Conservation (phyloP, 106 monocot genomes). For the Cymbidium sinense region DNA sequence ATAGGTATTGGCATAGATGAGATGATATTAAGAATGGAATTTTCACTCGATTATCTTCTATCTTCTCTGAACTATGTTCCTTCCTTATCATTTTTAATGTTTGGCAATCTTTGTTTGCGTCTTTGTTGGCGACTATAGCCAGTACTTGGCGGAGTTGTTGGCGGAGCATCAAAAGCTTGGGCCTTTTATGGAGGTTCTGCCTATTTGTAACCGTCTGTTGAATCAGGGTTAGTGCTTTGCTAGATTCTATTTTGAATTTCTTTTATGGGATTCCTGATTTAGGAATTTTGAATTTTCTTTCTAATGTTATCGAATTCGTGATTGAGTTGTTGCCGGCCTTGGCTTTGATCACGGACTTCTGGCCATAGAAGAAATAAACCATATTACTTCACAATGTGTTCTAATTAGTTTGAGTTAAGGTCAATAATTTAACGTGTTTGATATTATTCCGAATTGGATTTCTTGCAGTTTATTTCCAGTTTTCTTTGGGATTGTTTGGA, state of each 20-base stretch:
- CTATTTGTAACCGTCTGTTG: conserved; percentile 73
- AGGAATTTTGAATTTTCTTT: not conserved
- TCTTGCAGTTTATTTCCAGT: not conserved
- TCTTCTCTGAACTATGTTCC: too few species aligned
- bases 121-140: conserved; percentile 36
- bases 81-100: not conserved
- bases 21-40: not conserved
- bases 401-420: not conserved
- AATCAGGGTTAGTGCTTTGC: conserved; percentile 68
- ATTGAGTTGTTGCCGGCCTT: not conserved
- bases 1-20: conserved; percentile 41
- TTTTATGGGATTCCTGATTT: conserved; percentile 1
- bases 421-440: not conserved
- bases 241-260: not conserved
- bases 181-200: conserved; percentile 94
- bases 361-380: not conserved
- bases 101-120: conserved; percentile 8
- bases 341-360: not conserved
- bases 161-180: conserved; percentile 94
- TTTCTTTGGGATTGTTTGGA: not conserved
- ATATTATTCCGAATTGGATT: not conserved
- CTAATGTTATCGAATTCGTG: not conserved
- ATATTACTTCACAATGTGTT: not conserved
- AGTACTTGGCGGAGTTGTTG: conserved; percentile 91
- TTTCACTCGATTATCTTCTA: too few species aligned